Evolutionary conservation across 306 rosid species (phyloP).

Genomic region (Prunus mongolica): DNA sequence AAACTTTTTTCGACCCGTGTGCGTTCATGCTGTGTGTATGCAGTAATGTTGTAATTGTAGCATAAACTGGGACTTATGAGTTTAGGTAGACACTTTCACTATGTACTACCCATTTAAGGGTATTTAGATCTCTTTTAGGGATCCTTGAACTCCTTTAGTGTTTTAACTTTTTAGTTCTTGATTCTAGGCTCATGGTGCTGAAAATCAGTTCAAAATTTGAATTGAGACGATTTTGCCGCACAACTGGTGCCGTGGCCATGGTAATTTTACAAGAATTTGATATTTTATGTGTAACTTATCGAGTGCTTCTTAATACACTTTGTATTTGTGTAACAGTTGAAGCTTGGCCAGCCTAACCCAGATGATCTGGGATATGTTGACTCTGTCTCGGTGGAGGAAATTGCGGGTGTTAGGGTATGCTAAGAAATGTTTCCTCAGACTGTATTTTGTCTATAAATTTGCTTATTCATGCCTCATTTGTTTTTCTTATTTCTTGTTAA

Average conservation of each 20-base stretch:
- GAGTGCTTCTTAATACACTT: conserved; percentile 10
- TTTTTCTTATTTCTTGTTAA: too few relatives aligned
- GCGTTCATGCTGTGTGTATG: too few relatives aligned
- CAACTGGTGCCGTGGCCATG: too few relatives aligned
- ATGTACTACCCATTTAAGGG: background rate
- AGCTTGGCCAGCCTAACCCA: conserved; percentile 89
- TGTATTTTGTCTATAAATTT: too few relatives aligned
- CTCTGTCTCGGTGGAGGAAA: conserved; percentile 81
- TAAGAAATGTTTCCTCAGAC: too few relatives aligned
- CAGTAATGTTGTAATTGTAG: too few relatives aligned
- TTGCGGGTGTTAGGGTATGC: conserved; percentile 89
- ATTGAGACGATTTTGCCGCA: conserved; percentile 33
- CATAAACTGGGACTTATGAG: too few relatives aligned
- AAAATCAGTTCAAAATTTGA: conserved; percentile 81
- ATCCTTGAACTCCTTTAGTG: background rate
- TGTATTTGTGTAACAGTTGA: conserved; percentile 54
- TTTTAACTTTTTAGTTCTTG: conserved; percentile 22
- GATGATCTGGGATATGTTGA: conserved; percentile 89
- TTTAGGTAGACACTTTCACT: background rate
- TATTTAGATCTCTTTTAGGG: background rate
- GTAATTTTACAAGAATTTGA: too few relatives aligned
- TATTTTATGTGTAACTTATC: background rate
- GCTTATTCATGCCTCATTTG: too few relatives aligned
- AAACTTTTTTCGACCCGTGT: too few relatives aligned
- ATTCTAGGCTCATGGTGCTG: conserved; percentile 84